Evolutionary conservation across 192 early-diverging fungal species (phyloP), one percentile per base, ranked within the genome.

Genomic region (Umbelopsis ramanniana): DNA sequence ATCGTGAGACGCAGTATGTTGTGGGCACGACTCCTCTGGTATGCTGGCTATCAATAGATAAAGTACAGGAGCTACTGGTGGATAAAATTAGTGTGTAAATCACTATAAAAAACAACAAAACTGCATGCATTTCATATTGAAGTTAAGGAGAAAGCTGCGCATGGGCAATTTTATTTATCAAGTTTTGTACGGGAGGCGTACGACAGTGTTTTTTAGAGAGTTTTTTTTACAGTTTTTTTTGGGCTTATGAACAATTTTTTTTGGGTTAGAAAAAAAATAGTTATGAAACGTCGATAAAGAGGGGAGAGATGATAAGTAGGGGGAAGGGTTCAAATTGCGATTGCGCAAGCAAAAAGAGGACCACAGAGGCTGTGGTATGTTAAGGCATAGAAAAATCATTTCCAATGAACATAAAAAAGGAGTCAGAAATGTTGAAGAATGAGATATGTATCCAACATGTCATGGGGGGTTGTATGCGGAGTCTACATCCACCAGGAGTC

Each of bases 1-100:
- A 86, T 69, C 75, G 78, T 40, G 71, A 79, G 53, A 80, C 87
- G 3, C 82, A 86, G 66, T 88, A 88, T 54, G 84, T 78, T 0
- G 52, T 82, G 15, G 87, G 87, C 11, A 75, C 76, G 14, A 88
- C 87, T 3, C 87, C 87, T 8, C 72, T 88, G 12, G 84, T 83
- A 54, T 81, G 85, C 19, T 88, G 87, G 87, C 77, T 86, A 4
- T 63, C 57, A 4, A 14, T n/a, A 63, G 57, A 63, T 12, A 63
- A 37, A 37, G 33, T 19, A 3, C 57, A 63, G 15, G 33, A 63
- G 57, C 35, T 63, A 2, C 57, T 63, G 10, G 33, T 26, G 0
- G 33, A 63, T 14, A 19, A 29, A n/a, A 12, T 37, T 3, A 37
- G 15, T 7, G 19, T 37, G 33, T 63, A 33, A 63, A 63, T 19